A percentile compares a stretch with the other conserved stretches of the same genome.
Evolutionary conservation across 2,329 filamentous ascomycete species (phyloP).

Genomic region (Dactylellina drechsleri): DNA sequence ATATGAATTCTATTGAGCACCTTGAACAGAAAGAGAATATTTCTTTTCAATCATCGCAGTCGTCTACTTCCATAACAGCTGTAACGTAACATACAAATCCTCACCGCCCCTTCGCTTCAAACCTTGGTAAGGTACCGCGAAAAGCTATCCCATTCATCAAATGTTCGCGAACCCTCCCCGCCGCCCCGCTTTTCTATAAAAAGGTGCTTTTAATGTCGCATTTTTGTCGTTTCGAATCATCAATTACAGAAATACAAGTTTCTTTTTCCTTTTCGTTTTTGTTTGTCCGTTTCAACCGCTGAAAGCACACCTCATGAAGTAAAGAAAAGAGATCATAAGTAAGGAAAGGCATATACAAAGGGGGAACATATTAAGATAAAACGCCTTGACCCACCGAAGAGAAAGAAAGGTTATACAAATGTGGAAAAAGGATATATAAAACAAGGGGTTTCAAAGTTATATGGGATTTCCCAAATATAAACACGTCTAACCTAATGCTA

Average conservation of each 20-base stretch:
- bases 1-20: not conserved
- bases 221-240: constrained; percentile 18
- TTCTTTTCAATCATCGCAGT: not conserved
- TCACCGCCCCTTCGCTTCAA: not conserved
- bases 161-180: not conserved
- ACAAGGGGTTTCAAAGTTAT: constrained; percentile 1
- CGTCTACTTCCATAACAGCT: constrained; percentile 18
- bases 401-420: constrained; percentile 39
- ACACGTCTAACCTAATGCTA: constrained; percentile 46
- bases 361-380: constrained; percentile 7
- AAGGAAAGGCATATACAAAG: constrained; percentile 1
- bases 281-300: constrained; percentile 15
- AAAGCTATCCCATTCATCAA: constrained; percentile 1
- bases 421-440: not conserved
- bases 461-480: constrained; percentile 20
- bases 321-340: constrained; percentile 11
- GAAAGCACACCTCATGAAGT: constrained; percentile 4
- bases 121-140: too few species aligned
- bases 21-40: too few species aligned
- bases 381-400: constrained; percentile 43
- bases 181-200: constrained; percentile 9
- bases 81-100: constrained; percentile 39
- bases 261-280: constrained; percentile 25
- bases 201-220: constrained; percentile 4
- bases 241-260: constrained; percentile 43